Conservation (phyloP, 352 stramenopile genomes). For the Hyphochytrium catenoides region DNA sequence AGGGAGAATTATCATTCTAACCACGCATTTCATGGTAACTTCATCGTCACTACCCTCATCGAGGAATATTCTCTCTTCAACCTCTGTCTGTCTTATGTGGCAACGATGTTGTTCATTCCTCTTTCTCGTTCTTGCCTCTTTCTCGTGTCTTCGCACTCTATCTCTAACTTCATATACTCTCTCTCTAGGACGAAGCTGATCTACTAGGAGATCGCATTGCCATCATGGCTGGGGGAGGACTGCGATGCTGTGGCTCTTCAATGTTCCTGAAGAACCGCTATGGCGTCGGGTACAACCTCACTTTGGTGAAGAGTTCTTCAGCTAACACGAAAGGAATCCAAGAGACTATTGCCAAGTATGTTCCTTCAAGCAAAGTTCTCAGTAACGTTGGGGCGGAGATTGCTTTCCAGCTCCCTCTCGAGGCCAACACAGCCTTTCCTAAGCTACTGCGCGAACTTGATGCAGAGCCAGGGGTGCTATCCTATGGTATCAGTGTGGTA, state of each 20-base stretch:
- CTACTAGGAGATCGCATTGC: conserved; percentile 64
- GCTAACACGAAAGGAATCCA: neutral
- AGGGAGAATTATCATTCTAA: conserved; percentile 53
- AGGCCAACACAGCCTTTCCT: conserved; percentile 24
- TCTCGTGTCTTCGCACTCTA: too few species aligned
- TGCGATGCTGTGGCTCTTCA: conserved; percentile 37
- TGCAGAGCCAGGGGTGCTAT: conserved; percentile 17
- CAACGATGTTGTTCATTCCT: too few species aligned
- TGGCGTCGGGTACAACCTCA: conserved; percentile 46
- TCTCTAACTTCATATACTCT: too few species aligned
- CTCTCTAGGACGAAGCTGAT: conserved; percentile 70
- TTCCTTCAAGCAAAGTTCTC: conserved; percentile 17
- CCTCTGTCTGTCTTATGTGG: too few species aligned
- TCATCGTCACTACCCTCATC: too few species aligned
- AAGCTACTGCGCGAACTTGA: conserved; percentile 47
- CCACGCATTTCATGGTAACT: conserved; percentile 70
- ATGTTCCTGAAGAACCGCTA: conserved; percentile 57
- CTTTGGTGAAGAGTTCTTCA: conserved; percentile 23
- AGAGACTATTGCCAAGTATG: conserved; percentile 15
- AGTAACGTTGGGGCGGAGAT: conserved; percentile 46
- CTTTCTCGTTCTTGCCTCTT: too few species aligned
- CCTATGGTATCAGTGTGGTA: conserved; percentile 33
- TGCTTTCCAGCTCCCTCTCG: conserved; percentile 36
- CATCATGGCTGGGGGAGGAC: conserved; percentile 54
- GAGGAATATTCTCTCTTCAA: too few species aligned